A percentile compares a stretch with the other conserved stretches of the same genome.
These are phyloP conservation scores for Aureobasidium lini DNA, from an alignment of 2,329 filamentous ascomycete species.

Conservation along the genomic window DNA sequence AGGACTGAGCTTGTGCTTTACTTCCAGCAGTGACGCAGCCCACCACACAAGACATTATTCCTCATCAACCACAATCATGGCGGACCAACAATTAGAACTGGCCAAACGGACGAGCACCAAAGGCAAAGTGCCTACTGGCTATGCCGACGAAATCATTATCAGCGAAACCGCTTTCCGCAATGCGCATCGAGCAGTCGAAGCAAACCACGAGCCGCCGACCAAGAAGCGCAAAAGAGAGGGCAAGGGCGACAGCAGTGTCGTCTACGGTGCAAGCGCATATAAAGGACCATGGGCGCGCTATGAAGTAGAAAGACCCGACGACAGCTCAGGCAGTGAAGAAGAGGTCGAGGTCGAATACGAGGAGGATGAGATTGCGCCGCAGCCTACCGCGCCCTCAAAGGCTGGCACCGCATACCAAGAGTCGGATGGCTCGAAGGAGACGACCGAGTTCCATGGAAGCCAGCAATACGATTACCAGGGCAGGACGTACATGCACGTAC, in stretches of 20 bases:
- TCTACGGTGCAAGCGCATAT: constrained; percentile 82
- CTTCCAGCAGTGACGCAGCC: neutral
- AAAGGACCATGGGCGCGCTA: constrained; percentile 93
- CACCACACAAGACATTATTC: neutral
- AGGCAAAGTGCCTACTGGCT: constrained; percentile 59
- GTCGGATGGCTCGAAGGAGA: constrained; percentile 53
- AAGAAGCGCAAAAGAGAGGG: constrained; percentile 77
- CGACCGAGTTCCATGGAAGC: constrained; percentile 76
- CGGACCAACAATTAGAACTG: constrained; percentile 15
- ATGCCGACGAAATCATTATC: constrained; percentile 78
- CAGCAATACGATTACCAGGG: constrained; percentile 88
- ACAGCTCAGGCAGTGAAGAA: constrained; percentile 61
- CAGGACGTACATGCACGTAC: constrained; percentile 94
- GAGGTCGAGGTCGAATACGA: constrained; percentile 66
- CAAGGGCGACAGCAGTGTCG: constrained; percentile 75
- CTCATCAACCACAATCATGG: neutral
- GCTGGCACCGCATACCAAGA: constrained; percentile 44
- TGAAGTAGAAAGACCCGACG: constrained; percentile 62
- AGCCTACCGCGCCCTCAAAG: constrained; percentile 54
- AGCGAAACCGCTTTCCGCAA: constrained; percentile 85
- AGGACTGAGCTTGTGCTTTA: too few relatives aligned
- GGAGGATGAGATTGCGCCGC: constrained; percentile 60
- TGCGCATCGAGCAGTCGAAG: constrained; percentile 72
- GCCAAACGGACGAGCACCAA: constrained; percentile 27
- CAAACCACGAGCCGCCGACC: constrained; percentile 45